Evolutionary conservation across 1,284 basidiomycete species (phyloP).

Genomic region (Cryptococcus sp.): DNA sequence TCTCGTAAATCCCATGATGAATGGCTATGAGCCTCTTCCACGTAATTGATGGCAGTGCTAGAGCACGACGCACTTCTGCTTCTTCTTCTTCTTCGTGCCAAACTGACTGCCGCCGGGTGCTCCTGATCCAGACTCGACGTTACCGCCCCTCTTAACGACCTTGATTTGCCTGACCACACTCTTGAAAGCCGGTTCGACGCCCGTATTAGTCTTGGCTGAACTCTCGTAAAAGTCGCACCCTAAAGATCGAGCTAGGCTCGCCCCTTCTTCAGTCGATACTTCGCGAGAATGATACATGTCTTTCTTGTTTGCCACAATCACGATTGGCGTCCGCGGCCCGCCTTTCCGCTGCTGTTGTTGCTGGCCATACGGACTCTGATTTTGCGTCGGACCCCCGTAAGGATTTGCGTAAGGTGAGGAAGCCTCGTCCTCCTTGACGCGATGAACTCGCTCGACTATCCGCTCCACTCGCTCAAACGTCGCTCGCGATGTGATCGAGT

Average conservation of each 20-base stretch:
- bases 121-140: conserved; percentile 5
- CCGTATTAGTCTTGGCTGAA: conserved; percentile 90
- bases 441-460: conserved; percentile 91
- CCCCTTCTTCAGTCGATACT: conserved; percentile 85
- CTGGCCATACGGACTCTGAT: conserved; percentile 6
- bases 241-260: conserved; percentile 77
- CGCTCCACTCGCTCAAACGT: conserved; percentile 93
- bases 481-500: conserved; percentile 92
- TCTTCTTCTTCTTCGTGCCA: conserved; percentile 34
- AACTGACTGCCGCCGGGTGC: conserved; percentile 6
- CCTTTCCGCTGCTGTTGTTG: background rate
- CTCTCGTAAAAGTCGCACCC: conserved; percentile 97
- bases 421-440: conserved; percentile 83
- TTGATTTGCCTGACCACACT: conserved; percentile 84
- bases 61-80: conserved; percentile 52
- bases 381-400: conserved; percentile 2
- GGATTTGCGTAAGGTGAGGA: conserved; percentile 33
- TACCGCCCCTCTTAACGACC: conserved; percentile 29
- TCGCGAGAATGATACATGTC: conserved; percentile 77
- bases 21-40: too few species aligned
- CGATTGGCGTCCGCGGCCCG: conserved; percentile 52
- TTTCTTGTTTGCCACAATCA: conserved; percentile 90
- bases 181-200: conserved; percentile 92
- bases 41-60: too few species aligned
- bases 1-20: too few species aligned